Percentiles rank a stretch among this genome's conserved stretches.
Evolutionary conservation across 768 basidiomycete genomes (phyloP).

Genomic region (Boletus pseudo-olivaceus): DNA sequence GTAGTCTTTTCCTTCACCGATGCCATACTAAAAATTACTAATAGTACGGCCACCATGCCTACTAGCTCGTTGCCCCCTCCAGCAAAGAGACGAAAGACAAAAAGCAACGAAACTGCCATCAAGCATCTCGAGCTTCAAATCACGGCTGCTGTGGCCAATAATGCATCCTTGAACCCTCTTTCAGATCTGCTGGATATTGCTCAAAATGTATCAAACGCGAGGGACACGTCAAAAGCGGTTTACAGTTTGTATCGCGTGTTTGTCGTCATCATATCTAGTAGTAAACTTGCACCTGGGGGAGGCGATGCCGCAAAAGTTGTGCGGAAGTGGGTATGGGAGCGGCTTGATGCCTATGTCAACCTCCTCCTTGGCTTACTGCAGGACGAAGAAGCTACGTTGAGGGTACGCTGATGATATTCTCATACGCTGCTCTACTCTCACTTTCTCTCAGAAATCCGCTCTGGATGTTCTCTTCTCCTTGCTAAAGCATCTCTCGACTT

Average conservation of each 20-base stretch:
- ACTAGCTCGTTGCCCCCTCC: constrained; percentile 49
- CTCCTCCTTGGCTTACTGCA: constrained; percentile 68
- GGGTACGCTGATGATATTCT: constrained; percentile 46
- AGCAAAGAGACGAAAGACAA: constrained; percentile 49
- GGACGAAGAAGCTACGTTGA: constrained; percentile 70
- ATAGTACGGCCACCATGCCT: constrained; percentile 21
- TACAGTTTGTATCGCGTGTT: constrained; percentile 84
- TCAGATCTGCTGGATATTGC: constrained; percentile 69
- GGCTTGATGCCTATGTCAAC: constrained; percentile 65
- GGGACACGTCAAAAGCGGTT: constrained; percentile 66
- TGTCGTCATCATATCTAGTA: constrained; percentile 54
- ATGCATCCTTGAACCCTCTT: constrained; percentile 71
- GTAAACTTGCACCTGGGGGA: constrained; percentile 49
- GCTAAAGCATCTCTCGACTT: constrained; percentile 72
- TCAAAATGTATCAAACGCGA: constrained; percentile 43
- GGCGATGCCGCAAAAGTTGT: constrained; percentile 58
- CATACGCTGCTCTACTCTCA: constrained; percentile 1
- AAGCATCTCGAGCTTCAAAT: constrained; percentile 55
- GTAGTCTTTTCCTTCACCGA: neutral
- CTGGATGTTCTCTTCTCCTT: constrained; percentile 75
- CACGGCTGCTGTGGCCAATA: constrained; percentile 47
- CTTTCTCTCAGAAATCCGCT: constrained; percentile 52
- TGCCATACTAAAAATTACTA: neutral
- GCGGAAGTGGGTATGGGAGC: constrained; percentile 76
- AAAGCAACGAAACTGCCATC: constrained; percentile 25